Conservation (phyloP, 2,329 filamentous ascomycete genomes). For the Diaporthe citrichinensis region DNA sequence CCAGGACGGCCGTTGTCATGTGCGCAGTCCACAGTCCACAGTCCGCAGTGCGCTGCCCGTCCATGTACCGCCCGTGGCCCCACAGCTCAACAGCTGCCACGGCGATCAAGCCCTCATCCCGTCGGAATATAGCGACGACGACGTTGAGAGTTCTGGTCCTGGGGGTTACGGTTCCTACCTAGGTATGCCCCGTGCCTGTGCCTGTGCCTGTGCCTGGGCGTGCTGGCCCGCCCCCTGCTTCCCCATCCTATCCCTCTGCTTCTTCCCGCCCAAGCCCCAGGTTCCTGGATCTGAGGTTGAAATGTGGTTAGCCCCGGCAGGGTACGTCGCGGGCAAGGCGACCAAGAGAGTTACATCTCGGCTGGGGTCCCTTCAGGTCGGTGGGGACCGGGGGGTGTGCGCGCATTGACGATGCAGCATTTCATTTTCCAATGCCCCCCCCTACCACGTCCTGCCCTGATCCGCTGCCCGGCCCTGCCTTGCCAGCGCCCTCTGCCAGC, state of each 20-base stretch:
- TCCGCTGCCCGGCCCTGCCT: constrained; percentile 5
- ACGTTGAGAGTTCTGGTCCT: constrained; percentile 6
- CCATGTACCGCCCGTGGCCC: constrained; percentile 9
- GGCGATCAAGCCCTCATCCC: constrained; percentile 28
- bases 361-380: constrained; percentile 34
- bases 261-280: constrained; percentile 33
- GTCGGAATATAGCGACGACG: constrained; percentile 21
- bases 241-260: constrained; percentile 34
- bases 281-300: constrained; percentile 33
- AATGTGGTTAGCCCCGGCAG: constrained; percentile 39
- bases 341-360: constrained; percentile 38
- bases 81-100: constrained; percentile 15
- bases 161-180: not conserved
- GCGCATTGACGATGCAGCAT: constrained; percentile 33
- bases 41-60: too few species aligned
- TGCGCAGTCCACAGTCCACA: constrained; percentile 15
- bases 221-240: constrained; percentile 30
- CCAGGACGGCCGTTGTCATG: constrained; percentile 3
- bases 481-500: constrained; percentile 19
- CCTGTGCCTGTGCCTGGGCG: constrained; percentile 29
- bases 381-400: constrained; percentile 31
- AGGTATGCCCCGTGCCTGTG: not conserved
- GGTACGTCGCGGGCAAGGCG: constrained; percentile 41
- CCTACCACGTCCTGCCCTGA: constrained; percentile 5
- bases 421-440: constrained; percentile 32